Percentiles rank a stretch among this genome's conserved stretches.
Conservation (phyloP, 2,329 filamentous ascomycete genomes). For the Pseudocercospora fijiensis region DNA sequence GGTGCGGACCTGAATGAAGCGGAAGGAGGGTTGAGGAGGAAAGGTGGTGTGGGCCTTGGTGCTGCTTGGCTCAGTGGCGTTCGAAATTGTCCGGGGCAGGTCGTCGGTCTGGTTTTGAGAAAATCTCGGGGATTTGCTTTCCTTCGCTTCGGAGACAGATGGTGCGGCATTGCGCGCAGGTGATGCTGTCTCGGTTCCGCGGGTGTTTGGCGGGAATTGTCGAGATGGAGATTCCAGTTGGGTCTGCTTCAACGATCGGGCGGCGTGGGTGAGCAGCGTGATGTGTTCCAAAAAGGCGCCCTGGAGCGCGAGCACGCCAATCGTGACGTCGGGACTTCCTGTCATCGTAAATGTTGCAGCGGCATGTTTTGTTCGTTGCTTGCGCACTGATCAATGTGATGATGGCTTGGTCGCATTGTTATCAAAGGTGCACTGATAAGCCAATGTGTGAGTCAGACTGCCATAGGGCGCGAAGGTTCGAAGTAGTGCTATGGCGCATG, state of each 20-base stretch:
- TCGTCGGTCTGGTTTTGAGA: not conserved
- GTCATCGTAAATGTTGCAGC: slow-evolving; percentile 9
- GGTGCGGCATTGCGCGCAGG: not conserved
- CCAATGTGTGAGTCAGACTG: slow-evolving; percentile 2
- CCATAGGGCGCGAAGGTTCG: not conserved
- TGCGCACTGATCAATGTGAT: not conserved
- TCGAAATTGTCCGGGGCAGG: not conserved
- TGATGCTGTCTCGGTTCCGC: not conserved
- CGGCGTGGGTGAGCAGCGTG: slow-evolving; percentile 68
- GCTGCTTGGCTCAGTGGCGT: not conserved
- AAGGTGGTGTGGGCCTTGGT: not conserved
- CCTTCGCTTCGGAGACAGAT: not conserved
- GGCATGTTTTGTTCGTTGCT: slow-evolving; percentile 1
- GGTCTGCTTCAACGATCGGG: slow-evolving; percentile 31
- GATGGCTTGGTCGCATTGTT: not conserved
- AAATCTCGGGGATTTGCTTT: slow-evolving; percentile 2
- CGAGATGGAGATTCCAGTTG: not conserved
- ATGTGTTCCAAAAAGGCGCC: slow-evolving; percentile 92
- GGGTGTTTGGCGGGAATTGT: not conserved
- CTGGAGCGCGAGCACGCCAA: slow-evolving; percentile 74
- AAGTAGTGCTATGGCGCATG: not conserved
- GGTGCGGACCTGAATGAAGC: slow-evolving; percentile 78
- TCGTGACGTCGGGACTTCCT: slow-evolving; percentile 43
- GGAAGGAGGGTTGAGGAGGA: slow-evolving; percentile 44
- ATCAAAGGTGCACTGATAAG: not conserved